Base-by-base conservation (phyloP, 805 yeast species). In the Ogataea pini region DNA sequence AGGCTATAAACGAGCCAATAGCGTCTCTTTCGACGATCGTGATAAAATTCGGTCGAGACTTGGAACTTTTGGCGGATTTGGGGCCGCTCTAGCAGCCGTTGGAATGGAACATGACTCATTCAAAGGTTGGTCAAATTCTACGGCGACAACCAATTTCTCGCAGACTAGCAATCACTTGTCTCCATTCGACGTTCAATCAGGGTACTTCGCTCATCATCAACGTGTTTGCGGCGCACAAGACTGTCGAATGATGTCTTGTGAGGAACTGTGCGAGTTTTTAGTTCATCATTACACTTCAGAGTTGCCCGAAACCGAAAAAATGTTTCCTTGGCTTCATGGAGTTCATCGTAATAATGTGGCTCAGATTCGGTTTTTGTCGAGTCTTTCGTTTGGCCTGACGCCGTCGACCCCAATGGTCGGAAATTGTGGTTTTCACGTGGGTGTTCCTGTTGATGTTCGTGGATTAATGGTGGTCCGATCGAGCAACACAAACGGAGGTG, bases 241-340 rank as follows among this genome's bases (percentile, higher is more conserved):
- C 8, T 56, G 65, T 36, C 59, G 58, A 22, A 29, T 63, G 28
- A 48, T 66, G 10, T 51, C 63, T 4, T 52, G 56, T 6, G 61
- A 58, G n/a, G 69, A 65, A 45, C 44, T 59, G 3, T 54, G 59
- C 37, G 47, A 51, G 8, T 54, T 60, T 8, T 48, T 65, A 14
- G 46, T 47, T 8, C 47, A 34, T 3, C 61, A 62, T 24, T 63
- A 59, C 37, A 48, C 61, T 1, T 39, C 61, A 10, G 62, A 57
- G 2, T 60, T 84, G 34, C 96, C 97, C 0, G 78, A 78, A 3
- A 84, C 91, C 16, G 77, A 73, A 19, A 60, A 61, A 9, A 79
- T 91, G 76, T 91, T 90, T 58, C 97, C 97, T 0, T 90, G 97
- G 97, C 72, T 89, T 20, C 96, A 91, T 63, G 94, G 96, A 0